Percentiles rank a stretch among this genome's conserved stretches.
Evolutionary conservation across 2,329 filamentous ascomycete genomes (phyloP).

Genomic region (Aspergillus latus): DNA sequence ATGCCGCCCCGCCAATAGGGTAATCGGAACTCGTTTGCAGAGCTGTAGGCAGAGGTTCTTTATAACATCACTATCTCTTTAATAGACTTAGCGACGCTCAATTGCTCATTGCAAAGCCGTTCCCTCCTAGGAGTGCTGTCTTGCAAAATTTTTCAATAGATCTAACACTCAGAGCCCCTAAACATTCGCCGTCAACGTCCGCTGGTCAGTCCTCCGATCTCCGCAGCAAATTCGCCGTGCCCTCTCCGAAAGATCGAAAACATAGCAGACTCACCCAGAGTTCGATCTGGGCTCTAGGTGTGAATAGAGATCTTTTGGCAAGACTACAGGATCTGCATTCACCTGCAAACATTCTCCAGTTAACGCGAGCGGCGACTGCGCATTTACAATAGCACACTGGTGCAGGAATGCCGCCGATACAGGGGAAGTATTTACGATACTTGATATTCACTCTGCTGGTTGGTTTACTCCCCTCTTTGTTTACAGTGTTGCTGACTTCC

Average conservation of each 20-base stretch:
- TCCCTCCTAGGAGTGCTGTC: background rate
- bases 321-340: no score
- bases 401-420: conserved; percentile 19
- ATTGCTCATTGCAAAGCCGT: background rate
- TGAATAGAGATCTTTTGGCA: no score
- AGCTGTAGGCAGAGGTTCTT: background rate
- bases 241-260: no score
- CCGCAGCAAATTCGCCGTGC: background rate
- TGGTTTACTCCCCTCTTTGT: background rate
- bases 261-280: no score
- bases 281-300: no score
- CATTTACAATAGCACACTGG: background rate
- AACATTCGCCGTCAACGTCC: background rate
- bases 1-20: conserved; percentile 8
- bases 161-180: background rate
- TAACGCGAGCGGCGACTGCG: no score
- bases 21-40: background rate
- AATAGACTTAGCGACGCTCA: background rate
- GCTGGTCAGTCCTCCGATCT: background rate
- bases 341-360: no score
- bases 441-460: conserved; percentile 20
- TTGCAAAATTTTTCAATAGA: background rate
- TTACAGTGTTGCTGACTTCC: background rate
- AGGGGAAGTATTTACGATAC: conserved; percentile 20
- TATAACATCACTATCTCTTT: background rate